A percentile compares a stretch with the other conserved stretches of the same genome.
Conservation (phyloP, 768 basidiomycete species). For the Phlegmacium glaucopus region DNA sequence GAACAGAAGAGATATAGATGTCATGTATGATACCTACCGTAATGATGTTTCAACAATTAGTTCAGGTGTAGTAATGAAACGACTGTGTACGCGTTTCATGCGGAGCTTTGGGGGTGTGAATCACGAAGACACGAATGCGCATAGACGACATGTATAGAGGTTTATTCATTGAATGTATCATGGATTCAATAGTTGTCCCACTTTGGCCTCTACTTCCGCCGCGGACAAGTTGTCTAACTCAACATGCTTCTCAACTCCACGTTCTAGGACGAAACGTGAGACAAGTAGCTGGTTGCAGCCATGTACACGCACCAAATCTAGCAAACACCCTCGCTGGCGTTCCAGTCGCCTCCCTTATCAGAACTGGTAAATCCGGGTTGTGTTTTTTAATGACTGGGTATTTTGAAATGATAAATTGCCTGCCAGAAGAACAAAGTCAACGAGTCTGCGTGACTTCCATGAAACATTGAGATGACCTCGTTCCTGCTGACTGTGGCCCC, state of each 20-base stretch:
- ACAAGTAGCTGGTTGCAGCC: conserved; percentile 1
- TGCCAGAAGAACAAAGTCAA: conserved; percentile 27
- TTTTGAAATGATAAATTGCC: conserved; percentile 75
- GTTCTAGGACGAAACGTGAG: conserved; percentile 44
- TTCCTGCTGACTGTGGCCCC: conserved; percentile 72
- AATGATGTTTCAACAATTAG: too few relatives aligned
- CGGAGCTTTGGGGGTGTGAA: too few relatives aligned
- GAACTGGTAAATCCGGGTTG: conserved; percentile 82
- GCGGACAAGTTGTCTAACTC: conserved; percentile 75
- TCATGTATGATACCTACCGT: too few relatives aligned
- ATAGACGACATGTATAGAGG: neutral
- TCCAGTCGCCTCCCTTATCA: conserved; percentile 77
- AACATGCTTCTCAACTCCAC: conserved; percentile 76
- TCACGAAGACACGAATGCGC: neutral
- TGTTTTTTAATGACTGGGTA: conserved; percentile 76
- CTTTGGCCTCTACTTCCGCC: conserved; percentile 67
- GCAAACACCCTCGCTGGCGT: conserved; percentile 84
- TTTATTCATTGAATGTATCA: conserved; percentile 18
- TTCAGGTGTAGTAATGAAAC: too few relatives aligned
- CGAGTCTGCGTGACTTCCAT: neutral
- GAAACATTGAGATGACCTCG: conserved; percentile 45
- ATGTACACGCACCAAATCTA: conserved; percentile 65
- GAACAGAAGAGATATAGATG: too few relatives aligned
- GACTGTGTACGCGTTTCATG: too few relatives aligned
- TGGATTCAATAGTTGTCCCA: conserved; percentile 58